phyloP scores from a whole-genome alignment of 768 basidiomycete genomes.

The Trichaptum fuscoviolaceum region DNA sequence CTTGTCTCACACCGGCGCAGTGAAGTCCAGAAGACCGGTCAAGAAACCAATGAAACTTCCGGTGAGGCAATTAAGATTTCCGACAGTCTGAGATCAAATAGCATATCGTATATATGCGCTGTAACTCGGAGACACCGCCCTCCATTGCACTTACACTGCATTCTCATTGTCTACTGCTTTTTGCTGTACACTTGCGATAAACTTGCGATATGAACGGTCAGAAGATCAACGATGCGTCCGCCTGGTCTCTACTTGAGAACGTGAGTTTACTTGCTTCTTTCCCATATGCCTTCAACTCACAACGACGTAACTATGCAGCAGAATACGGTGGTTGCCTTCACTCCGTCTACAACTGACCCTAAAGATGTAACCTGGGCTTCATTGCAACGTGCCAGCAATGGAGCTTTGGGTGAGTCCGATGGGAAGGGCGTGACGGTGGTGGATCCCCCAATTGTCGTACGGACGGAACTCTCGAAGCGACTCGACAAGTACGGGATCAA shows the following conservation, averaged over 20 bases:
- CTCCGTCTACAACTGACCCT: neutral
- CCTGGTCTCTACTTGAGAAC: neutral
- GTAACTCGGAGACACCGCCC: neutral
- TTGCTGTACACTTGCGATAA: neutral
- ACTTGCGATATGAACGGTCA: neutral
- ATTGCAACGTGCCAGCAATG: neutral
- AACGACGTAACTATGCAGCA: neutral
- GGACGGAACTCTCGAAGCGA: neutral
- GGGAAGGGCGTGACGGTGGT: neutral
- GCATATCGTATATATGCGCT: neutral
- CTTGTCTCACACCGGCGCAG: too few species aligned
- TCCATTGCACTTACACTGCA: constrained; percentile 1
- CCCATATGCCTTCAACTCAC: neutral
- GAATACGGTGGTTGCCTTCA: neutral
- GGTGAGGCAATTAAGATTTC: neutral
- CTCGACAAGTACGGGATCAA: neutral
- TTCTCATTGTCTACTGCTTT: neutral
- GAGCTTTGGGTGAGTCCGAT: neutral
- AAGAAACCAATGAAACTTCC: neutral
- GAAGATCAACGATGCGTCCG: neutral
- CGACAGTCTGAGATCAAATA: neutral
- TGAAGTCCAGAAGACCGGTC: neutral
- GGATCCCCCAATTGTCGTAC: neutral
- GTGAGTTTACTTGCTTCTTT: neutral
- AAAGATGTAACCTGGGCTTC: neutral